Conservation (phyloP, 768 basidiomycete species). For the Sporobolomyces roseus region DNA sequence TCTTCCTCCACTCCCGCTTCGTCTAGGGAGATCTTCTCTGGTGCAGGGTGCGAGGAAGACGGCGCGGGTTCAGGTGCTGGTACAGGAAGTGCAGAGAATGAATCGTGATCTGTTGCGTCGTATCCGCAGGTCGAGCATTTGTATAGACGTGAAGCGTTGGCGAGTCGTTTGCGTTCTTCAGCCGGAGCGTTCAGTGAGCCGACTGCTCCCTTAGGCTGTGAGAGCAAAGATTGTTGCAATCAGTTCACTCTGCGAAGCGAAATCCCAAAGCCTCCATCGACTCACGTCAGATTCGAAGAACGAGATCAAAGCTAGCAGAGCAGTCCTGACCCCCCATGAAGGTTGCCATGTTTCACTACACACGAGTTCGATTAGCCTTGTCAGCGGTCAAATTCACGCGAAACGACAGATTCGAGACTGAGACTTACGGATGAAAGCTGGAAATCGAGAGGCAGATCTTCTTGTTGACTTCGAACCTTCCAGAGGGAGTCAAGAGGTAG, state of each 20-base stretch:
- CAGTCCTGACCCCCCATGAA: constrained; percentile 95
- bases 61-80: background rate
- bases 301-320: constrained; percentile 47
- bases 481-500: constrained; percentile 92
- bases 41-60: background rate
- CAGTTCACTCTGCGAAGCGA: too few species aligned
- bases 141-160: background rate
- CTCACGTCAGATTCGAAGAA: constrained; percentile 50
- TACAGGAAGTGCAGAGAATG: background rate
- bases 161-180: constrained; percentile 30
- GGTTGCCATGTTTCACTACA: constrained; percentile 92
- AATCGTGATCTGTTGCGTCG: constrained; percentile 16
- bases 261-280: too few species aligned
- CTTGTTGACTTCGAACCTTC: constrained; percentile 92
- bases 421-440: constrained; percentile 54
- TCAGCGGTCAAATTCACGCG: too few species aligned
- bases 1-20: background rate
- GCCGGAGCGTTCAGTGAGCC: constrained; percentile 37
- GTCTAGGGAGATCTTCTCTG: background rate
- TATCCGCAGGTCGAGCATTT: constrained; percentile 35
- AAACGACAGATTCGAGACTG: background rate
- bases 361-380: too few species aligned
- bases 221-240: too few species aligned
- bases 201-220: constrained; percentile 35
- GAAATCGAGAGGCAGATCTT: constrained; percentile 60